A percentile compares a stretch with the other conserved stretches of the same genome.
Conservation (phyloP, 164 flowering plant genomes). For the Pachysandra terminalis region DNA sequence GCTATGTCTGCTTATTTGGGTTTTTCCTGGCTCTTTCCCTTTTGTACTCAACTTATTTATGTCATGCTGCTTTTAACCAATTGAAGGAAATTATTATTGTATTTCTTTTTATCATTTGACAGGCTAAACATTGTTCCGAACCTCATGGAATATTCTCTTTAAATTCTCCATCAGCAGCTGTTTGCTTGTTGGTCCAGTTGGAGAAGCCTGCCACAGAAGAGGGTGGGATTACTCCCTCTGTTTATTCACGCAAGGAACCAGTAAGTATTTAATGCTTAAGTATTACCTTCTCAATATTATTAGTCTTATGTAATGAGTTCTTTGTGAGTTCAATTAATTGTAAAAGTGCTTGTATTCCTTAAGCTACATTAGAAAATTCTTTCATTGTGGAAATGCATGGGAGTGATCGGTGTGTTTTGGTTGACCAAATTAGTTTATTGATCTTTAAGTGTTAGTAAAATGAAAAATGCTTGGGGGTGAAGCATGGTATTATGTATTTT, state of each 20-base stretch:
- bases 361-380: no score
- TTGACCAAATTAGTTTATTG: no score
- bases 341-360: no score
- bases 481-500: no score
- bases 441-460: no score
- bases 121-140: conserved; percentile 53
- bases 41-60: neutral
- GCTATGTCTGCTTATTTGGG: neutral
- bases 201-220: conserved; percentile 97
- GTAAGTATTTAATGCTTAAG: conserved; percentile 35
- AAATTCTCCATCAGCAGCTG: conserved; percentile 93
- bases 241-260: conserved; percentile 96
- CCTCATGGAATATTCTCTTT: conserved; percentile 71
- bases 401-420: no score
- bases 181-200: conserved; percentile 82
- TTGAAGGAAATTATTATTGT: neutral
- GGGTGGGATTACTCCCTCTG: conserved; percentile 87
- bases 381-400: no score
- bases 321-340: no score
- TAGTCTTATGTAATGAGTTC: no score
- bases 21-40: neutral
- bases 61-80: neutral
- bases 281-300: neutral
- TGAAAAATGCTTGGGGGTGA: no score
- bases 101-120: conserved; percentile 13